phyloP scores from a whole-genome alignment of 345 rosid genomes.

The Aegle marmelos region DNA sequence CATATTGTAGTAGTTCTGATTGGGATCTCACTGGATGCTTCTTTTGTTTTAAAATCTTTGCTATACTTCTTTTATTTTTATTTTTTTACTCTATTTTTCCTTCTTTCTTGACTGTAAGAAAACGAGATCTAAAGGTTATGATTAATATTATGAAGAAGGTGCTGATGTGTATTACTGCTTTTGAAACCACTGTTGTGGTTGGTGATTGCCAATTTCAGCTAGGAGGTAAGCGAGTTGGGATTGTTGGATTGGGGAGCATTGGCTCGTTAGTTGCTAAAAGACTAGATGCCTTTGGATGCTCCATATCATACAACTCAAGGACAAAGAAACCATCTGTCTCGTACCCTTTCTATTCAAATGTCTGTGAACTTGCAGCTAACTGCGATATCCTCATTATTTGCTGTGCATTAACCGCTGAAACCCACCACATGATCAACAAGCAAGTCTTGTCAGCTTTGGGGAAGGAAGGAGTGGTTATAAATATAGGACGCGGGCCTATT shows the following conservation, averaged over 20 bases:
- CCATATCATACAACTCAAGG: conserved; percentile 38
- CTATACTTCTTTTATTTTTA: no score
- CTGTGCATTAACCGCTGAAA: conserved; percentile 33
- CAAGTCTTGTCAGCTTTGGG: conserved; percentile 42
- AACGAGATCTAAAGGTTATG: neutral
- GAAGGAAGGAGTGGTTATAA: conserved; percentile 41
- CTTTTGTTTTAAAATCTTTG: no score
- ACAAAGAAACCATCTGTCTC: conserved; percentile 25
- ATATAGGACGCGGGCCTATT: conserved; percentile 45
- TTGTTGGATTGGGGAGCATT: conserved; percentile 50
- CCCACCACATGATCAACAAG: conserved; percentile 43
- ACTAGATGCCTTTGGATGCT: conserved; percentile 44
- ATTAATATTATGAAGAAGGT: neutral
- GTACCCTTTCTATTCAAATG: conserved; percentile 32
- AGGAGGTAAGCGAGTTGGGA: conserved; percentile 41
- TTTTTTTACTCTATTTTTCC: neutral
- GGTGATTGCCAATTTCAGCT: conserved; percentile 31
- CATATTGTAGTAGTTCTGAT: no score
- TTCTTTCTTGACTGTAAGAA: neutral
- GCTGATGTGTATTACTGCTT: neutral
- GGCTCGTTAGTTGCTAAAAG: conserved; percentile 38
- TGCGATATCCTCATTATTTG: conserved; percentile 41
- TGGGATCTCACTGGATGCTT: no score
- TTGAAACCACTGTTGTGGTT: neutral
- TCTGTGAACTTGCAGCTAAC: conserved; percentile 34